A percentile compares a stretch with the other conserved stretches of the same genome.
These are phyloP conservation scores for Roridomyces roridus DNA, from an alignment of 768 basidiomycete genomes.

Conservation along the genomic window DNA sequence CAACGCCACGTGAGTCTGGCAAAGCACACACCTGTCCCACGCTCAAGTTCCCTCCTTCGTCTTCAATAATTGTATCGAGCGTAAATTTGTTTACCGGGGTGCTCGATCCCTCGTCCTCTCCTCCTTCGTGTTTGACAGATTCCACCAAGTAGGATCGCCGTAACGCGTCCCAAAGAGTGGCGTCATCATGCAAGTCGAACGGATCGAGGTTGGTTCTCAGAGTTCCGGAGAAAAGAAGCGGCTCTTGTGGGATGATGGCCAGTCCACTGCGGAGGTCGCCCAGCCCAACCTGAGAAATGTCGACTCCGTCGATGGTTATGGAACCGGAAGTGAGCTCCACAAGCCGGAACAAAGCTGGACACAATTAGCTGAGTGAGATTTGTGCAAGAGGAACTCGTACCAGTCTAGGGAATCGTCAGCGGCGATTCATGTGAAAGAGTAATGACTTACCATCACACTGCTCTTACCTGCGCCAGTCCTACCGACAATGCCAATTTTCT, in stretches of 20 bases:
- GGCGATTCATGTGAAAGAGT: not conserved
- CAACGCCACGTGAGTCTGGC: constrained; percentile 19
- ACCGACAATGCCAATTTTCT: constrained; percentile 94
- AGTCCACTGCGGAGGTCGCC: constrained; percentile 70
- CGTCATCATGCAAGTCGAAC: constrained; percentile 81
- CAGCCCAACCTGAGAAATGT: constrained; percentile 83
- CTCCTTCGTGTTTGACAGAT: constrained; percentile 35
- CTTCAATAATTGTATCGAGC: constrained; percentile 84
- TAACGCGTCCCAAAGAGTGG: constrained; percentile 85
- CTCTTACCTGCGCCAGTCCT: constrained; percentile 90
- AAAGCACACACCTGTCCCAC: constrained; percentile 62
- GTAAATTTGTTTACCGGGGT: constrained; percentile 70
- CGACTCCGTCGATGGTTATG: constrained; percentile 82
- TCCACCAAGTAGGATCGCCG: constrained; percentile 86
- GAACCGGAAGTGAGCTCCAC: constrained; percentile 81
- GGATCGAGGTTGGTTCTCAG: constrained; percentile 90
- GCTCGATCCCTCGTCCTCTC: constrained; percentile 47
- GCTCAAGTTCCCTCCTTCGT: constrained; percentile 85
- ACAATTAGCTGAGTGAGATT: not conserved
- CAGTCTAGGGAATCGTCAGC: constrained; percentile 43
- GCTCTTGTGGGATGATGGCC: constrained; percentile 87
- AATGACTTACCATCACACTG: constrained; percentile 69
- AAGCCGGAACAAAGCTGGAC: constrained; percentile 73
- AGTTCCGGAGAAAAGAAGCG: constrained; percentile 74
- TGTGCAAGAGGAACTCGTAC: not conserved